Conservation (phyloP, 345 rosid genomes). For the Citrus hindsii region DNA sequence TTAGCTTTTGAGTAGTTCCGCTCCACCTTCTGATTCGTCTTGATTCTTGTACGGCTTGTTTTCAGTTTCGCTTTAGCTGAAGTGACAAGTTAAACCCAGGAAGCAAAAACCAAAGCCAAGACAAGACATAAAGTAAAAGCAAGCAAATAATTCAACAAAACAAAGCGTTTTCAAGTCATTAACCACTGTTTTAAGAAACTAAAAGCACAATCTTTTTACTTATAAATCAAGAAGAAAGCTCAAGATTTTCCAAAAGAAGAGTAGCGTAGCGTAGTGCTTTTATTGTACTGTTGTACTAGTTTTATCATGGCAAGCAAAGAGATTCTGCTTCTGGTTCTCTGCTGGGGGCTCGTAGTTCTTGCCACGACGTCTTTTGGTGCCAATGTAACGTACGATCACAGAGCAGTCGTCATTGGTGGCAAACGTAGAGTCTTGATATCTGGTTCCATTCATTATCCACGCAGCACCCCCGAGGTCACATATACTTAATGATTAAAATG, state of each 20-base stretch:
- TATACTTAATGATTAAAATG: too few relatives aligned
- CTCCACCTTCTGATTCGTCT: background rate
- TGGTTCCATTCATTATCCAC: slow-evolving; percentile 96
- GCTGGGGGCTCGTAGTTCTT: slow-evolving; percentile 21
- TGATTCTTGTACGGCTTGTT: background rate
- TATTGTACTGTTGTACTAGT: background rate
- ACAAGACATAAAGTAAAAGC: background rate
- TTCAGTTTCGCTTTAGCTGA: background rate
- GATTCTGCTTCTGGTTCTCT: slow-evolving; percentile 15
- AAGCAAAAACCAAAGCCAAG: background rate
- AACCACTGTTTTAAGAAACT: slow-evolving; percentile 3
- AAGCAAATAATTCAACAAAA: background rate
- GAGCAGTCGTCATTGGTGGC: slow-evolving; percentile 76
- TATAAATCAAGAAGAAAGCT: too few relatives aligned
- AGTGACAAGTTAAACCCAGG: background rate
- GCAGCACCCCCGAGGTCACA: slow-evolving; percentile 82
- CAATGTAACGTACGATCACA: slow-evolving; percentile 76
- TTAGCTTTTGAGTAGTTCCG: background rate
- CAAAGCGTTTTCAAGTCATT: background rate
- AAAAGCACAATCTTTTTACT: too few relatives aligned
- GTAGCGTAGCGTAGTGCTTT: background rate
- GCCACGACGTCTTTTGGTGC: slow-evolving; percentile 39
- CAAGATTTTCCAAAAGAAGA: too few relatives aligned
- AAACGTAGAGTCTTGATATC: slow-evolving; percentile 70
- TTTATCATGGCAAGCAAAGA: slow-evolving; percentile 6